Percentiles rank a stretch among this genome's conserved stretches.
Evolutionary conservation across 2,329 filamentous ascomycete species (phyloP).

Genomic region (Penicillium palitans): DNA sequence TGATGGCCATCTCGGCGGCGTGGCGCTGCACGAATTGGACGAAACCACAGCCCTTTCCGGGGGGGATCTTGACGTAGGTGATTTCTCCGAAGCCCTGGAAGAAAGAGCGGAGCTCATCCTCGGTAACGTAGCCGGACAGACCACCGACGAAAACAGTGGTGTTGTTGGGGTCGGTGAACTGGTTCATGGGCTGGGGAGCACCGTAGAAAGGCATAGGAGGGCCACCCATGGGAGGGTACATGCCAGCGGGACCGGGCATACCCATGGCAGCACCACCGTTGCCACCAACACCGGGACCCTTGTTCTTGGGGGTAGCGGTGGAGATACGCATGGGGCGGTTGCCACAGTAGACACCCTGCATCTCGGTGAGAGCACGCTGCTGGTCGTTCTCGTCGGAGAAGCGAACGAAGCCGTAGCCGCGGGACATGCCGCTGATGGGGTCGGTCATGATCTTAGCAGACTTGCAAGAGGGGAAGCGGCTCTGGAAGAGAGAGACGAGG

Average conservation of each 20-base stretch:
- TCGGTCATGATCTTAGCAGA: slow-evolving; percentile 99
- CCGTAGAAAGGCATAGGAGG: slow-evolving; percentile 66
- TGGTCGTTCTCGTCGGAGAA: slow-evolving; percentile 96
- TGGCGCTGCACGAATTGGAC: slow-evolving; percentile 99
- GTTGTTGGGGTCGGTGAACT: slow-evolving; percentile 99
- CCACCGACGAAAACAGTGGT: slow-evolving; percentile 98
- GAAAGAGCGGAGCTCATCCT: slow-evolving; percentile 99
- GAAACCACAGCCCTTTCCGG: slow-evolving; percentile 98
- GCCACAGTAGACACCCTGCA: slow-evolving; percentile 99
- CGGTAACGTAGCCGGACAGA: slow-evolving; percentile 94
- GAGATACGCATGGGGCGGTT: slow-evolving; percentile 99
- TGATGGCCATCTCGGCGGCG: slow-evolving; percentile 99
- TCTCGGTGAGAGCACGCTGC: slow-evolving; percentile 91
- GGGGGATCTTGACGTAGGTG: slow-evolving; percentile 99
- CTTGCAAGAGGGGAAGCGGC: slow-evolving; percentile 95
- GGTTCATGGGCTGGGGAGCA: slow-evolving; percentile 86
- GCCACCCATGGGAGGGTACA: slow-evolving; percentile 67
- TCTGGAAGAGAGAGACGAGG: slow-evolving; percentile 93
- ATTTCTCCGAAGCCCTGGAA: slow-evolving; percentile 99
- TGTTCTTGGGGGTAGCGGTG: slow-evolving; percentile 95
- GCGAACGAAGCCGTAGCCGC: slow-evolving; percentile 95
- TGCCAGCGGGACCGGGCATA: slow-evolving; percentile 59
- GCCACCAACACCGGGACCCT: slow-evolving; percentile 56
- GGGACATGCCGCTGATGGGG: slow-evolving; percentile 94
- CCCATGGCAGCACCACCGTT: slow-evolving; percentile 50